phyloP scores from a whole-genome alignment of 164 flowering plant genomes.

The Platanus orientalis region DNA sequence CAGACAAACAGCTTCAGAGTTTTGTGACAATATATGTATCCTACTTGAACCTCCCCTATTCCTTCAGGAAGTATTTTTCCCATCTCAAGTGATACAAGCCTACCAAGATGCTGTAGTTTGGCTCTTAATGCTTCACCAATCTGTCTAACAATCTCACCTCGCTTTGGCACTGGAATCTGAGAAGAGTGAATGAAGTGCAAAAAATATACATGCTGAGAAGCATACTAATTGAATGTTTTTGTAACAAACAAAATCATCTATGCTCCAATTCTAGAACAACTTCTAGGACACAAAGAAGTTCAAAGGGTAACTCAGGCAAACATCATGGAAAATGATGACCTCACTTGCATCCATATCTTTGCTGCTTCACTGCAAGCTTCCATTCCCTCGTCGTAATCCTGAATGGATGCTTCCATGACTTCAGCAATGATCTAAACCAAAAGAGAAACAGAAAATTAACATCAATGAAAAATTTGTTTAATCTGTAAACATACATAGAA shows the following conservation, averaged over 20 bases:
- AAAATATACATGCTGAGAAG: background rate
- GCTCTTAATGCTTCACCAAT: conserved; percentile 89
- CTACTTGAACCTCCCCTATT: no score
- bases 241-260: background rate
- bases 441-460: background rate
- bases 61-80: conserved; percentile 99
- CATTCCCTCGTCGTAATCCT: conserved; percentile 88
- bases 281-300: background rate
- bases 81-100: conserved; percentile 96
- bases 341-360: conserved; percentile 77
- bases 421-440: conserved; percentile 63
- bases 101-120: conserved; percentile 77
- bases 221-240: background rate
- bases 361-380: conserved; percentile 73
- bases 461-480: no score
- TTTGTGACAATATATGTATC: no score
- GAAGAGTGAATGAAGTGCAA: background rate
- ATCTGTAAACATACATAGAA: no score
- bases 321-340: background rate
- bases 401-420: conserved; percentile 64
- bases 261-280: background rate
- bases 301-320: background rate
- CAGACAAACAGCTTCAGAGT: no score
- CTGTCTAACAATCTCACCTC: conserved; percentile 97
- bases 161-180: conserved; percentile 93